These are phyloP conservation scores for Penicillium sp. DNA, from an alignment of 2,329 filamentous ascomycete genomes.

Conservation along the genomic window DNA sequence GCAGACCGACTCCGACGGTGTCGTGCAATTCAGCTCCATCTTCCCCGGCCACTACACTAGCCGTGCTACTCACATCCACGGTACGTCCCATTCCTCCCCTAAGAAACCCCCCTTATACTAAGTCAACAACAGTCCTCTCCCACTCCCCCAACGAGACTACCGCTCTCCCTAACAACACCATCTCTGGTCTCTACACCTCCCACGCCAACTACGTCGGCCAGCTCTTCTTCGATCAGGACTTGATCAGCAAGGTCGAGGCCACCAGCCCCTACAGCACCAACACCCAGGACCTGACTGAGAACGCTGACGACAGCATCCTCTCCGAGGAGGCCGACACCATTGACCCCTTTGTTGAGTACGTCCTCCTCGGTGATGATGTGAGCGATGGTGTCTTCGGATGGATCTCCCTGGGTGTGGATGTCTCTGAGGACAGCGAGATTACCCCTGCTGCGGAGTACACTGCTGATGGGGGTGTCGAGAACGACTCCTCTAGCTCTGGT, in stretches of 20 bases:
- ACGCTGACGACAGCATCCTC: conserved; percentile 46
- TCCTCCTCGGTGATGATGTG: conserved; percentile 47
- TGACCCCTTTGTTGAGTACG: conserved; percentile 52
- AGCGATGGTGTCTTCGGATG: conserved; percentile 48
- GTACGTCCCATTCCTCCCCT: no score
- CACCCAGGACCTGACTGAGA: conserved; percentile 42
- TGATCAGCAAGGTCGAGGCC: no score
- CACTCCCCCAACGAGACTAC: conserved; percentile 26
- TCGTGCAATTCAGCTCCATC: conserved; percentile 36
- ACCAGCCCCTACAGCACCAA: no score
- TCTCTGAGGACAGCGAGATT: conserved; percentile 25
- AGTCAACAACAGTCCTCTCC: conserved; percentile 25
- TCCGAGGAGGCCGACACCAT: conserved; percentile 44
- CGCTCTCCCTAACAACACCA: conserved; percentile 44
- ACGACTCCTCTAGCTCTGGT: no score
- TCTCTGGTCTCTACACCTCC: conserved; percentile 37
- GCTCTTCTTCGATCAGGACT: conserved; percentile 55
- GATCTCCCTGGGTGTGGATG: conserved; percentile 47
- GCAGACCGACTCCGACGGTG: conserved; percentile 35
- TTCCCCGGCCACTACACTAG: conserved; percentile 43
- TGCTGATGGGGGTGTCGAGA: conserved; percentile 29
- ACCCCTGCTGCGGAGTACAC: conserved; percentile 27
- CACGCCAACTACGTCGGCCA: conserved; percentile 56
- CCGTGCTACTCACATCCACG: conserved; percentile 31
- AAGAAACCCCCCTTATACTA: background rate